Conservation (phyloP, 495 filamentous ascomycete species). For the Tuber indicum region DNA sequence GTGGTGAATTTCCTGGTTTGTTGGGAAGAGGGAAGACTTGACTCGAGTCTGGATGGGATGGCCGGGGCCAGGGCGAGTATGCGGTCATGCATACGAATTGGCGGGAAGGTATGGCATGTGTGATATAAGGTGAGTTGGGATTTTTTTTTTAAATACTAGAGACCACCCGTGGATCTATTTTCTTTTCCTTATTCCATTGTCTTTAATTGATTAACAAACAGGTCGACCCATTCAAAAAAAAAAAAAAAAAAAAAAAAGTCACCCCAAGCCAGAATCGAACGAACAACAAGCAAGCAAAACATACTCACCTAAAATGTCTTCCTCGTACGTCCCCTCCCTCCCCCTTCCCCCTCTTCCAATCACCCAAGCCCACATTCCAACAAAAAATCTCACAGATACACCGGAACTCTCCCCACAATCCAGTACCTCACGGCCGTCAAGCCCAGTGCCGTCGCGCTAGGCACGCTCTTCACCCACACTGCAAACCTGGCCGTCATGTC, state of each 20-base stretch:
- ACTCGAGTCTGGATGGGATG: not conserved
- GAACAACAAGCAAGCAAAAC: not conserved
- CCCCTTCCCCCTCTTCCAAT: not conserved
- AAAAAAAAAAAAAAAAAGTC: not conserved
- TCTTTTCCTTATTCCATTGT: not conserved
- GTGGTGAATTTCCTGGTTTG: not conserved
- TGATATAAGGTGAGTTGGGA: not conserved
- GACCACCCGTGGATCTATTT: not conserved
- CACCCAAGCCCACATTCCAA: constrained; percentile 5
- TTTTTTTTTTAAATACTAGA: not conserved
- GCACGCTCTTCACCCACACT: constrained; percentile 89
- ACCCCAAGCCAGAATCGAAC: not conserved
- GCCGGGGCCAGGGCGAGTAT: constrained; percentile 7
- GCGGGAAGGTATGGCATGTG: not conserved
- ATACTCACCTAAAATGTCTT: constrained; percentile 17
- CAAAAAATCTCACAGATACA: constrained; percentile 13
- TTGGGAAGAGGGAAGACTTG: not conserved
- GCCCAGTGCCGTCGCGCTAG: constrained; percentile 93
- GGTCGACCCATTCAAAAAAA: not conserved
- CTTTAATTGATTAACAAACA: not conserved
- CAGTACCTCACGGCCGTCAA: constrained; percentile 82
- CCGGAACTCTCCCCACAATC: not conserved
- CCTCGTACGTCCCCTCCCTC: constrained; percentile 20
- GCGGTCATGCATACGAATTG: constrained; percentile 26
- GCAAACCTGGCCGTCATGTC: constrained; percentile 71